phyloP scores from a whole-genome alignment of 371 early-diverging fungal genomes.

The Mortierella sp. region DNA sequence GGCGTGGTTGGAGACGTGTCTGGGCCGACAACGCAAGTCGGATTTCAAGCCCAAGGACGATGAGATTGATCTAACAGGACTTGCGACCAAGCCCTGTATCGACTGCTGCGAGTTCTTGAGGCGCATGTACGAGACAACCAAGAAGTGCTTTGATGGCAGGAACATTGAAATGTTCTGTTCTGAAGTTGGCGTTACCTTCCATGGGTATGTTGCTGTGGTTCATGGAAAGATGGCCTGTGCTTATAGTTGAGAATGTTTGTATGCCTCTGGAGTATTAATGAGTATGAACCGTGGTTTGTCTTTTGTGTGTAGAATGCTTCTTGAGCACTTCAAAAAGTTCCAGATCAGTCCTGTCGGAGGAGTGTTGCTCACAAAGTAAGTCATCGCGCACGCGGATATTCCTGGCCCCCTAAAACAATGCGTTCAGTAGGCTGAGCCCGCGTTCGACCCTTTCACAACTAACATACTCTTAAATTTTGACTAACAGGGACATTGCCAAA shows the following conservation, averaged over 20 bases:
- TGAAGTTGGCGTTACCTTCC: conserved; percentile 85
- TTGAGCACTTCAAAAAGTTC: conserved; percentile 94
- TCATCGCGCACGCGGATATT: not conserved
- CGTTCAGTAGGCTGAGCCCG: not conserved
- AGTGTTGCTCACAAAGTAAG: conserved; percentile 87
- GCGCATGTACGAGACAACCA: conserved; percentile 70
- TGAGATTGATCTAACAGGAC: conserved; percentile 74
- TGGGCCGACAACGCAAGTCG: conserved; percentile 76
- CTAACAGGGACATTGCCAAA: conserved; percentile 87
- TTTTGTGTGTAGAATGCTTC: conserved; percentile 72
- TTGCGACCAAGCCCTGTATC: conserved; percentile 83
- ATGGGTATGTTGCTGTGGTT: conserved; percentile 70
- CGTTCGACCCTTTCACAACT: not conserved
- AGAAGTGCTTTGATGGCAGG: conserved; percentile 78
- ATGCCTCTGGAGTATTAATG: no score
- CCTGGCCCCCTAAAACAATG: not conserved
- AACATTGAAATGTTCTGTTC: conserved; percentile 83
- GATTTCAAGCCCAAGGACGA: conserved; percentile 91
- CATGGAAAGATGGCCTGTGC: no score
- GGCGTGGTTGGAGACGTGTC: conserved; percentile 70
- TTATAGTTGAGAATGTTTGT: no score
- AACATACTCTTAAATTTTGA: not conserved
- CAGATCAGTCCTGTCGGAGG: conserved; percentile 88
- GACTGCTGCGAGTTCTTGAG: conserved; percentile 78
- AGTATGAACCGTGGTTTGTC: no score